Evolutionary conservation across 108 stramenopile genomes (phyloP), one percentile per base, ranked within the genome.

Genomic region (Cyclotella kingstonii): DNA sequence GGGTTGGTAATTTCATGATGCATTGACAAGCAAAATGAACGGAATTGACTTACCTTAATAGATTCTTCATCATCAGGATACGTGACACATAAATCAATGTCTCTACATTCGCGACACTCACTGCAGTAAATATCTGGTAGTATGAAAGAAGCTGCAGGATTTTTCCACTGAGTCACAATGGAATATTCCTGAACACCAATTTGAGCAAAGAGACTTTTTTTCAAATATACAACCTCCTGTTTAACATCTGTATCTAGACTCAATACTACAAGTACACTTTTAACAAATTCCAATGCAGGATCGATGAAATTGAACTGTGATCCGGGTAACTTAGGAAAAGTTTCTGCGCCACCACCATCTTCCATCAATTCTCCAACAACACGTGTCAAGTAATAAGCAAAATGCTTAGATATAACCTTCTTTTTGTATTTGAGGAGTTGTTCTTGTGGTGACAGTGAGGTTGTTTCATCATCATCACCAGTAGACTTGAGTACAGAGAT

Each of bases 221-320:
- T 90, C 60, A 96, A 60, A 29, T 70, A 79, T 27, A 81, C 69
- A 25, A 93, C 87, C 74, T 95, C 95, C 27, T 86, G 84, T 29
- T 81, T 65, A 3, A 87, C 75, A 36, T 89, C 87, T 4, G 80
- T 39, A 66, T 98, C 99, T 14, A 99, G 82, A 43, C 81, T 74
- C 28, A 99, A 66, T 5, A 98, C 78, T 21, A 70, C 77, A 42
- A 88, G 84, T 18, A 97, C 81, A 62, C 77, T 84, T 68, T 97
- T 97, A 65, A 95, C 89, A 66, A 98, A 97, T 75, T 97, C 96
- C 35, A 99, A 77, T 8, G 97, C 88, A 31, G 96, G 91, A 58
- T 81, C 77, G 34, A 64, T 73, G 23, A 62, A 63, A 55, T 46
- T 35, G 36, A 81, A 62, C 47, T 96, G 68, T 14, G 78, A 72